A percentile compares a stretch with the other conserved stretches of the same genome.
Evolutionary conservation across 2,329 filamentous ascomycete genomes (phyloP).

Genomic region (Penicillium nordicum): DNA sequence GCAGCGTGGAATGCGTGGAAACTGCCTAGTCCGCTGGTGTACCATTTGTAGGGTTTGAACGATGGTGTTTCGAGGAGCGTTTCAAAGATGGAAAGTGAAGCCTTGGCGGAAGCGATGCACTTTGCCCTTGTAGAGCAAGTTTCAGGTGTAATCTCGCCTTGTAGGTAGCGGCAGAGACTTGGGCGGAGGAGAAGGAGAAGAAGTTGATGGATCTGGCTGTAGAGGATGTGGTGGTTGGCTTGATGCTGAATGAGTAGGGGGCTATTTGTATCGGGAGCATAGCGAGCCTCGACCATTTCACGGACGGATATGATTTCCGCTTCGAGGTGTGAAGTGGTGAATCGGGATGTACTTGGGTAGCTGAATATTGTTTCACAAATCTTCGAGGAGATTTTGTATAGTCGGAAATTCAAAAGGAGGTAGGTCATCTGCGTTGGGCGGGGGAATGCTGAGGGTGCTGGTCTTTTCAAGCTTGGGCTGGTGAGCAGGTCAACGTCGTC

Average conservation of each 20-base stretch:
- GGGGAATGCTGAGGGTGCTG: conserved; percentile 15
- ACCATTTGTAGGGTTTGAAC: conserved; percentile 41
- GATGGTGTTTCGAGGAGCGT: conserved; percentile 29
- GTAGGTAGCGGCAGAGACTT: conserved; percentile 31
- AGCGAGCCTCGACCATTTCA: conserved; percentile 31
- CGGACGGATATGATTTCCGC: conserved; percentile 31
- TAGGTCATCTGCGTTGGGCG: conserved; percentile 44
- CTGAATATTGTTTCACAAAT: conserved; percentile 37
- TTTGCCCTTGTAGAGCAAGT: conserved; percentile 29
- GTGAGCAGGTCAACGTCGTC: conserved; percentile 37
- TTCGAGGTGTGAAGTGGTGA: conserved; percentile 27
- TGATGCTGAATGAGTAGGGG: conserved; percentile 34
- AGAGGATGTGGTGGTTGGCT: conserved; percentile 42
- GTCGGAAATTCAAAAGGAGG: conserved; percentile 37
- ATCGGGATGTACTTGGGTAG: conserved; percentile 21
- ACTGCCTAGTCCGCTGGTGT: conserved; percentile 38
- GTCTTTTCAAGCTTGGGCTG: conserved; percentile 11
- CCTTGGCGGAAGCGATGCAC: conserved; percentile 35
- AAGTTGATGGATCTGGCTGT: conserved; percentile 40
- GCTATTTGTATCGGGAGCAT: conserved; percentile 25
- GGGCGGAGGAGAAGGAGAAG: conserved; percentile 39
- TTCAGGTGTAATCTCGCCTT: conserved; percentile 30
- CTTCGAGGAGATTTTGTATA: conserved; percentile 36
- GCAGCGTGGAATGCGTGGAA: conserved; percentile 44
- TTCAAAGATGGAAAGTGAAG: conserved; percentile 34